Base-by-base conservation (phyloP, 129 eudicot species). In the Solidago caesia region DNA sequence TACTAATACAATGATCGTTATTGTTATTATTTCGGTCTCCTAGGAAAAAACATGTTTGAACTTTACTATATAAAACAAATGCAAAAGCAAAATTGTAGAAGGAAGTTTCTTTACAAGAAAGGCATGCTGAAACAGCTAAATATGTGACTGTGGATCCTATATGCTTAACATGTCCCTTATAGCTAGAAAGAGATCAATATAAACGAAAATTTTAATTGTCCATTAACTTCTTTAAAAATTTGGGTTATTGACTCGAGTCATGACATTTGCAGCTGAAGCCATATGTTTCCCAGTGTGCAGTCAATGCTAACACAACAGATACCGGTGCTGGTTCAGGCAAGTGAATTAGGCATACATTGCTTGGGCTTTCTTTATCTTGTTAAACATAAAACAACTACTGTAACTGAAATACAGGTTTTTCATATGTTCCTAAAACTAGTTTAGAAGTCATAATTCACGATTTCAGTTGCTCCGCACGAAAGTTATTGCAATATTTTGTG, bases 251-350 rank as follows among this genome's bases (percentile, higher is more conserved):
- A 70, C 64, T 10, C 2, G 1, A 48, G 15, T 4, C 11, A 14
- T 63, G 48, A 29, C 29, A 39, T 51, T 29, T 79, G 82, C 82
- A 79, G 78, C 68, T 79, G 73, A 79, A 79, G 13, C 73, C 82
- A 7, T 79, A 79, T 79, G 82, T 79, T 72, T 72, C 83, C 10
- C 83, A 79, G 55, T 79, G 83, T 25, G 78, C 70, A 15, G 5
- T 48, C 27, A 61, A 61, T 69, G 71, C 78, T 13, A 77, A 16
- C 61, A 57, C 83, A 66, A 58, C 78, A 0, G 78, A 72, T 39
- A 57, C 66, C 8, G 71, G 65, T 65, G 68, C 68, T 72, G 52
- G 78, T 56, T 75, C 80, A 46, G 14, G 73, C 29, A 72, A 79
- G 45, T 72, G 78, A 65, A 45, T 33, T 12, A 55, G 45, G 57